Percentiles rank a stretch among this genome's conserved stretches.
phyloP scores from a whole-genome alignment of 2,329 filamentous ascomycete genomes.

The Thelonectria discophora region DNA sequence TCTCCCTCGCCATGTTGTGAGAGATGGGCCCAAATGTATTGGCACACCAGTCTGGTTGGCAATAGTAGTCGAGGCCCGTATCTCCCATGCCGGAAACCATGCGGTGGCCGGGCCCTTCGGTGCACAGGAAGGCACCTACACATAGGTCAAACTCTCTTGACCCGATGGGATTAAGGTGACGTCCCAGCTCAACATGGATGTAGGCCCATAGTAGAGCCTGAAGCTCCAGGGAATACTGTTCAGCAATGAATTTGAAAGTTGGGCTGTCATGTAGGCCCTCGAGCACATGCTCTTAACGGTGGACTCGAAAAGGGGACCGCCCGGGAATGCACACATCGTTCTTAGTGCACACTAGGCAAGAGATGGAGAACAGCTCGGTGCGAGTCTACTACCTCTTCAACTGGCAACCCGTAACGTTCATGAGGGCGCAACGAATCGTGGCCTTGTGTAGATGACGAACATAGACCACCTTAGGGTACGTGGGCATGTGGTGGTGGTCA shows the following conservation, averaged over 20 bases:
- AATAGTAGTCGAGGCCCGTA: background rate
- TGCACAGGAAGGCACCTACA: conserved; percentile 3
- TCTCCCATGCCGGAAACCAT: background rate
- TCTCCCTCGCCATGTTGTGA: conserved; percentile 27
- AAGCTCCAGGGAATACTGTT: background rate
- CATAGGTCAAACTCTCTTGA: background rate
- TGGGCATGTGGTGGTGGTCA: no score
- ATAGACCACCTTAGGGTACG: conserved; percentile 13
- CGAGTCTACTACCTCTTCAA: conserved; percentile 13
- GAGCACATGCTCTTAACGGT: background rate
- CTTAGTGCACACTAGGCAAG: conserved; percentile 26
- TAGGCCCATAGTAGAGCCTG: background rate
- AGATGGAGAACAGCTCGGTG: conserved; percentile 23
- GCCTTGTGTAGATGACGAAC: conserved; percentile 21
- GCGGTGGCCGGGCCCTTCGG: conserved; percentile 12
- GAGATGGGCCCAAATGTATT: conserved; percentile 12
- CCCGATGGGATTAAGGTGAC: background rate
- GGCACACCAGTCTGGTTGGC: background rate
- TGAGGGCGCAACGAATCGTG: conserved; percentile 31
- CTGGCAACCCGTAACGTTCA: background rate
- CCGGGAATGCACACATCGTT: conserved; percentile 24
- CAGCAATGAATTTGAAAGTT: background rate
- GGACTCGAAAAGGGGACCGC: background rate
- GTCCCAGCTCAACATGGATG: background rate
- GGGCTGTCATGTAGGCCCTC: background rate